These are phyloP conservation scores for Cercophora sp. DNA, from an alignment of 495 filamentous ascomycete genomes.

Conservation along the genomic window DNA sequence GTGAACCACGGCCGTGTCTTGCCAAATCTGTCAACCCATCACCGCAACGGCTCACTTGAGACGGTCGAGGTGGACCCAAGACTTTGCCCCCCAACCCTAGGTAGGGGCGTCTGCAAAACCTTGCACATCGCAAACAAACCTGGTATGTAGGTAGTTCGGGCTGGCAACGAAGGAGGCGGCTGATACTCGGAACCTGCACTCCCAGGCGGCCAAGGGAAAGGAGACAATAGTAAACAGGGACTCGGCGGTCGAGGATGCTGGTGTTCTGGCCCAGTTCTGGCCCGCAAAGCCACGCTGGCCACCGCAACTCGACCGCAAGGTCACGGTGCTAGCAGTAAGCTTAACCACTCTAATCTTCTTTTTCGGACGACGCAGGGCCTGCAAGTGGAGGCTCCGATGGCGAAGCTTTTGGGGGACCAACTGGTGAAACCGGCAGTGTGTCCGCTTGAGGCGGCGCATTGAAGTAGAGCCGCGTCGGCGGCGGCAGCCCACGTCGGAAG, in stretches of 20 bases:
- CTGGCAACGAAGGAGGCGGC: neutral
- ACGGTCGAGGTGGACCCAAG: slow-evolving; percentile 6
- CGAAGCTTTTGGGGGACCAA: slow-evolving; percentile 23
- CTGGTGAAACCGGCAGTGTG: slow-evolving; percentile 26
- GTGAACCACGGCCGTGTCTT: neutral
- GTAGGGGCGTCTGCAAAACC: neutral
- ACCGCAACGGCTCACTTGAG: slow-evolving; percentile 12
- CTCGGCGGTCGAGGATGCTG: neutral
- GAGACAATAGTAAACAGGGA: neutral
- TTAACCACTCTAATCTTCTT: slow-evolving; percentile 3
- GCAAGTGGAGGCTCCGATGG: neutral
- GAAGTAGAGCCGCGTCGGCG: slow-evolving; percentile 12
- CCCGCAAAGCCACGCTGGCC: too few relatives aligned
- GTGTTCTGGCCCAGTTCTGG: too few relatives aligned
- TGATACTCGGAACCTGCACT: neutral
- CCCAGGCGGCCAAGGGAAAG: neutral
- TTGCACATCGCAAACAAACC: too few relatives aligned
- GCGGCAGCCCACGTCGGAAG: slow-evolving; percentile 15
- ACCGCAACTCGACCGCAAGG: neutral
- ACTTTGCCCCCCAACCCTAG: neutral
- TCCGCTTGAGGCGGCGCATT: slow-evolving; percentile 14
- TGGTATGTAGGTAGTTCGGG: too few relatives aligned
- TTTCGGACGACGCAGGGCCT: neutral
- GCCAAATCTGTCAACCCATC: slow-evolving; percentile 7
- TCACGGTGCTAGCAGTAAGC: neutral